Base-by-base conservation (phyloP, 2,329 filamentous ascomycete species). In the Massarina eburnea region DNA sequence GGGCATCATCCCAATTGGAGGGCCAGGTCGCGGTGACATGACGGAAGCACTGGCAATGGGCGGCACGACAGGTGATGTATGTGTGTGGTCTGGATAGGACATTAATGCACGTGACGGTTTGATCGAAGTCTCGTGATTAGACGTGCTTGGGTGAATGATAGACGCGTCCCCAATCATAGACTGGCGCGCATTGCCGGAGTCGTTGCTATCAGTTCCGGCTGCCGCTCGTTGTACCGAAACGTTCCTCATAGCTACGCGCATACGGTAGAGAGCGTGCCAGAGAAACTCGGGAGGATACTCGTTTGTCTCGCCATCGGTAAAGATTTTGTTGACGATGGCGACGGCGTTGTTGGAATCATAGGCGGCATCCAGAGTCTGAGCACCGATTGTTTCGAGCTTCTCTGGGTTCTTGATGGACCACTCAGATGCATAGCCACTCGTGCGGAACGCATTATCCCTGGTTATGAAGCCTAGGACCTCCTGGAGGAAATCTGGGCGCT, bases 321-420 rank as follows among this genome's bases (percentile, higher is more conserved):
- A 70, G 18, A 69, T 48, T 41, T 61, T 54, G 37, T 67, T 52
- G 39, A 68, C 56, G 17, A 65, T 46, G 6, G 45, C 51, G 6
- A 61, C 39, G 6, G 49, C 49, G 38, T 64, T 39, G 7, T 51
- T 26, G 15, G 41, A 37, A 26, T 65, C 50, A 30, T 59, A 61
- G 2, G 60, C 26, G 29, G 43, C 37, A 4, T 21, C 40, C 39
- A 61, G 50, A 10, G 55, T 46, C n/a, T n/a, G n/a, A 19, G 45
- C 43, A 12, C 49, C 54, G 15, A 63, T 39, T 15, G 55, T 44
- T 4, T 49, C 27, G 7, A 64, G 21, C 27, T 58, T 59, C 15
- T 63, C 54, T 2, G 40, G 50, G 39, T 67, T 50, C 27, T 38
- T 20, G 10, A 27, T 40, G 6, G 54, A 49, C 61, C 61, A 71